Base-by-base conservation (phyloP, 2,329 filamentous ascomycete species). In the Simplicillium aogashimaense region DNA sequence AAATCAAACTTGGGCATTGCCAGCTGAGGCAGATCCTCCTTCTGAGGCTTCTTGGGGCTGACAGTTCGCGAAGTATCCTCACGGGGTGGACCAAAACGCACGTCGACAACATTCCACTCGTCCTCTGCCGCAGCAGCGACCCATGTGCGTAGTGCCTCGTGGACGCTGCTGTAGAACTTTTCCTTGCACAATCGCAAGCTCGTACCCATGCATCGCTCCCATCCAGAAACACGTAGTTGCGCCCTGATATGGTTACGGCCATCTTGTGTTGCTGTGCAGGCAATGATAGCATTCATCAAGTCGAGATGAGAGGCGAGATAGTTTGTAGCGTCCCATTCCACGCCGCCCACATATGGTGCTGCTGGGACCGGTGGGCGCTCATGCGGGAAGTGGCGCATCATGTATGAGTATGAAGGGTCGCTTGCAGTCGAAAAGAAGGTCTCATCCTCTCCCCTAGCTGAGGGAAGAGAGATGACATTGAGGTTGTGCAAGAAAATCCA, bases 281-380 rank as follows among this genome's bases (percentile, higher is more conserved):
- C 86, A 42, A 97, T 66, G 42, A 97, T 78, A 25, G 87, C 90
- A 54, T 97, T 98, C 52, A 97, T 65, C 10, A 98, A 78, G 54
- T 97, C 92, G 9, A 98, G 72, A 54, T 98, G 90, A 0, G 85
- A 86, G 14, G 90, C 87, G 10, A 97, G 72, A 58, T 97, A 97
- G 61, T 95, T 95, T 9, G 92, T 97, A 3, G 92, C 92, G 57
- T 97, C 92, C 92, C 92, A 97, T 62, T 98, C 92, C 9, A 97
- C 92, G 40, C 92, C 90, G 37, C 92, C 92, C 33, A 97, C 89
- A 55, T 97, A 97, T 1, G 90, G 90, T 5, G 90, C 90, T 13
- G 92, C 90, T 18, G 90, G 87, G 1, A 97, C 88, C 0, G 92
- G 92, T 3, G 89, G 85, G 1, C 88, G 80, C 50, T 89, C 85